A percentile compares a stretch with the other conserved stretches of the same genome.
These are phyloP conservation scores for Ustilago esculenta DNA, from an alignment of 1,284 basidiomycete genomes.

Conservation along the genomic window DNA sequence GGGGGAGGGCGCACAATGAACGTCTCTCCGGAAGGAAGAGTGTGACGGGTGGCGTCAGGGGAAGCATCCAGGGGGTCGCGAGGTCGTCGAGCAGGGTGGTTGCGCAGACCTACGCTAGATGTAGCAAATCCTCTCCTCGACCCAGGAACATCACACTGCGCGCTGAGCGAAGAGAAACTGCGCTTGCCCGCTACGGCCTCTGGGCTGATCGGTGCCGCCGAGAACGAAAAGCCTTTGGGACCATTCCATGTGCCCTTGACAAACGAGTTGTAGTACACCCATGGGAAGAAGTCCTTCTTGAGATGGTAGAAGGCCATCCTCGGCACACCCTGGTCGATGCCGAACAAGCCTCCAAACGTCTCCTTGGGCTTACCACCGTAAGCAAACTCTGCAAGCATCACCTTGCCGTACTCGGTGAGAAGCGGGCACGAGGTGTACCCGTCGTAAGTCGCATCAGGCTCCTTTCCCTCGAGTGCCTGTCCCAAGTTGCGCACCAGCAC, in stretches of 20 bases:
- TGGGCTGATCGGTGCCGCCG: constrained; percentile 25
- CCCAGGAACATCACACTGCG: constrained; percentile 7
- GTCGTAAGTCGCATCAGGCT: constrained; percentile 54
- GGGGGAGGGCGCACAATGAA: constrained; percentile 63
- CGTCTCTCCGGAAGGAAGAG: constrained; percentile 54
- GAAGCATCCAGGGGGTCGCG: constrained; percentile 58
- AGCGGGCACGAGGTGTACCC: constrained; percentile 65
- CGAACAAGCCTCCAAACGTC: constrained; percentile 68
- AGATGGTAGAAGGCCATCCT: constrained; percentile 84
- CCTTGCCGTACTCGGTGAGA: constrained; percentile 82
- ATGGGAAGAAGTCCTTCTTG: constrained; percentile 91
- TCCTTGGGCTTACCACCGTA: constrained; percentile 88
- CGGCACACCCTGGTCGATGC: constrained; percentile 59
- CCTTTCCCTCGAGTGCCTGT: constrained; percentile 43
- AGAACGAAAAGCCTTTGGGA: constrained; percentile 54
- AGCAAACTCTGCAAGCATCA: constrained; percentile 85
- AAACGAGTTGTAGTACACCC: constrained; percentile 85
- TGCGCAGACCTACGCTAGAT: constrained; percentile 36
- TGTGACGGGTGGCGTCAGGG: constrained; percentile 50
- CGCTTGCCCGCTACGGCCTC: constrained; percentile 36
- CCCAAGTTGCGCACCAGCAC: constrained; percentile 86
- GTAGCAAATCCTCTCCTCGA: constrained; percentile 47
- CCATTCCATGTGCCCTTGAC: constrained; percentile 72
- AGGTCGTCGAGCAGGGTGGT: constrained; percentile 59
- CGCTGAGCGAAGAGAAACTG: constrained; percentile 13